phyloP scores from a whole-genome alignment of 306 rosid species.

The Heteromeles arbutifolia region DNA sequence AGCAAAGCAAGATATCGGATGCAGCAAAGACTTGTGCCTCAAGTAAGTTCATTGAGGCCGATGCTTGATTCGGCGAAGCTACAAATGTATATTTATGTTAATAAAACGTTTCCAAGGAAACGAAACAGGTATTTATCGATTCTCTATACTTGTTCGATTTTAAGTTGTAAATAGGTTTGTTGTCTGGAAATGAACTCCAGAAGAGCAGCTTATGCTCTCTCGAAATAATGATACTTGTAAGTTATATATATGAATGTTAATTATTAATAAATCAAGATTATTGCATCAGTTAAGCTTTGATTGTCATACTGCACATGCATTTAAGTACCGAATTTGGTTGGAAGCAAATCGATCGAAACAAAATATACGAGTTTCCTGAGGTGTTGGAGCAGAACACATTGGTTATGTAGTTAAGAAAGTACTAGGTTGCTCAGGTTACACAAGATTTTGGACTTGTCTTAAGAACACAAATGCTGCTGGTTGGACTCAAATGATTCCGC shows the following conservation, averaged over 20 bases:
- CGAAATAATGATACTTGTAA: constrained; percentile 8
- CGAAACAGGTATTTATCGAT: constrained; percentile 22
- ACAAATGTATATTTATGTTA: neutral
- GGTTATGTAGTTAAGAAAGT: neutral
- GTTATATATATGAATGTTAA: neutral
- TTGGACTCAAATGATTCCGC: neutral
- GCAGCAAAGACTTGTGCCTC: constrained; percentile 47
- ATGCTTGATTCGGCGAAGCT: constrained; percentile 18
- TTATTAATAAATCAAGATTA: neutral
- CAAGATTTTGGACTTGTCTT: neutral
- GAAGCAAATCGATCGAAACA: neutral
- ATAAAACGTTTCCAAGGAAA: constrained; percentile 10
- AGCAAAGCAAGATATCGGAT: constrained; percentile 56
- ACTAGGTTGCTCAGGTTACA: neutral
- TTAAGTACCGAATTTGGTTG: neutral
- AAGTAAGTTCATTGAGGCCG: constrained; percentile 42
- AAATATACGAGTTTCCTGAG: neutral
- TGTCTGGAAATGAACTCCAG: constrained; percentile 13
- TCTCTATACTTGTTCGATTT: neutral
- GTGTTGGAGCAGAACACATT: neutral
- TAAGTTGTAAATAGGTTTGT: neutral
- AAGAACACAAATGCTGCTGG: neutral
- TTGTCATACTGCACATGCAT: neutral
- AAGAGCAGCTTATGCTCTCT: neutral
- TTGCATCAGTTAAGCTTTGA: neutral